A percentile compares a stretch with the other conserved stretches of the same genome.
Evolutionary conservation across 768 basidiomycete species (phyloP).

Genomic region (Rhizopogon vesiculosus): DNA sequence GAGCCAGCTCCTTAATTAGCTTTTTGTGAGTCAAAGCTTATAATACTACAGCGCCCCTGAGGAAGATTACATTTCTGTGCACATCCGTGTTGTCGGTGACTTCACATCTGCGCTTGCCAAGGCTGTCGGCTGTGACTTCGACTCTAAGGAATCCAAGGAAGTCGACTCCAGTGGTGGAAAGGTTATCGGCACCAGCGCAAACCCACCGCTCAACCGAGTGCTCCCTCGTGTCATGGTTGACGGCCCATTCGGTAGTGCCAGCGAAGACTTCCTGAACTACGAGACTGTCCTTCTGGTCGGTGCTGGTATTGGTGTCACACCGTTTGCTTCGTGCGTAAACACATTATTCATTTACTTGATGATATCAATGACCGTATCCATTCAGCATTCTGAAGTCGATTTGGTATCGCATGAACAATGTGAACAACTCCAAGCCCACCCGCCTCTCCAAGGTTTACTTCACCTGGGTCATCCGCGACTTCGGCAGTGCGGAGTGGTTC

Average conservation of each 20-base stretch:
- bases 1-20: constrained; percentile 4
- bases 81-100: constrained; percentile 90
- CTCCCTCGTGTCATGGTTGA: constrained; percentile 95
- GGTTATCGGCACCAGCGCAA: constrained; percentile 53
- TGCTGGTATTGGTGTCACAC: constrained; percentile 95
- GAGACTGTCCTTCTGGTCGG: constrained; percentile 88
- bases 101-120: constrained; percentile 82
- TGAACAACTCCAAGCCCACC: constrained; percentile 69
- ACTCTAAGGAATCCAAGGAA: constrained; percentile 44
- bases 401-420: constrained; percentile 95
- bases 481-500: constrained; percentile 89
- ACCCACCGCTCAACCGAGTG: constrained; percentile 61
- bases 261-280: constrained; percentile 87
- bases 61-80: constrained; percentile 92
- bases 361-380: constrained; percentile 2
- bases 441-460: constrained; percentile 90
- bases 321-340: constrained; percentile 81
- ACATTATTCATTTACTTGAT: neutral
- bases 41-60: constrained; percentile 68
- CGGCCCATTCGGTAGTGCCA: constrained; percentile 90
- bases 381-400: constrained; percentile 79
- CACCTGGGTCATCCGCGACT: constrained; percentile 94
- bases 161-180: constrained; percentile 45
- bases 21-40: neutral
- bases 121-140: constrained; percentile 81